A percentile compares a stretch with the other conserved stretches of the same genome.
These are phyloP conservation scores for Capsicum chinense DNA, from an alignment of 257 asterid species.

Conservation along the genomic window DNA sequence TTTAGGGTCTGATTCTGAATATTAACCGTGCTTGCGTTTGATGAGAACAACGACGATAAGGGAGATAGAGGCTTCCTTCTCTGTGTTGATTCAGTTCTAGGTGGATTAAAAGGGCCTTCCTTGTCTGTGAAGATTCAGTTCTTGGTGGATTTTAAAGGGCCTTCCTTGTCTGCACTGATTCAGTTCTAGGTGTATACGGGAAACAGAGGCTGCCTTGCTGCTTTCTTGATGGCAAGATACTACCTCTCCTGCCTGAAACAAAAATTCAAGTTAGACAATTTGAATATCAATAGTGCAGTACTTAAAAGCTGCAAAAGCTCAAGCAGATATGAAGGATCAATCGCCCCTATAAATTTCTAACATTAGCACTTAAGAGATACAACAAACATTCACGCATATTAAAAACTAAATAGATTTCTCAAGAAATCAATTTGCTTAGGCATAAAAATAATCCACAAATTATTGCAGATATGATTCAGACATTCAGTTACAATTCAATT, in stretches of 20 bases:
- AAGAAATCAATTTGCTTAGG: neutral
- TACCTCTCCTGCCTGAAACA: slow-evolving; percentile 56
- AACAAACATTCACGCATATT: neutral
- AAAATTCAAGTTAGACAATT: slow-evolving; percentile 1
- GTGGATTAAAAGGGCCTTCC: slow-evolving; percentile 54
- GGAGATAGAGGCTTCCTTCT: slow-evolving; percentile 60
- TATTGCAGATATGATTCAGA: neutral
- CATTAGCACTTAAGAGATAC: neutral
- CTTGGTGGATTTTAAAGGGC: slow-evolving; percentile 43
- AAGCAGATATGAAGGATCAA: slow-evolving; percentile 64
- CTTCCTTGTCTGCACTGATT: slow-evolving; percentile 47
- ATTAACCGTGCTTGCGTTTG: slow-evolving; percentile 50
- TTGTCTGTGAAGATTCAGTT: slow-evolving; percentile 34
- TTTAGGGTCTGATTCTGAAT: slow-evolving; percentile 42
- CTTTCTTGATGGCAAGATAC: slow-evolving; percentile 34
- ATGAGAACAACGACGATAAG: slow-evolving; percentile 50
- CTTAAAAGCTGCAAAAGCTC: slow-evolving; percentile 39
- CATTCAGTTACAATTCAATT: neutral
- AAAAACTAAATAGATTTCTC: neutral
- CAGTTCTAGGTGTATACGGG: slow-evolving; percentile 22
- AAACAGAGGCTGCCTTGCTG: slow-evolving; percentile 21
- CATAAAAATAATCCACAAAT: neutral
- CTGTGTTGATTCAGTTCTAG: slow-evolving; percentile 34
- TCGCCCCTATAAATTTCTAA: slow-evolving; percentile 49
- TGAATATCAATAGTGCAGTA: neutral